Evolutionary conservation across 257 asterid species (phyloP).

Genomic region (Solanum paucissectum): DNA sequence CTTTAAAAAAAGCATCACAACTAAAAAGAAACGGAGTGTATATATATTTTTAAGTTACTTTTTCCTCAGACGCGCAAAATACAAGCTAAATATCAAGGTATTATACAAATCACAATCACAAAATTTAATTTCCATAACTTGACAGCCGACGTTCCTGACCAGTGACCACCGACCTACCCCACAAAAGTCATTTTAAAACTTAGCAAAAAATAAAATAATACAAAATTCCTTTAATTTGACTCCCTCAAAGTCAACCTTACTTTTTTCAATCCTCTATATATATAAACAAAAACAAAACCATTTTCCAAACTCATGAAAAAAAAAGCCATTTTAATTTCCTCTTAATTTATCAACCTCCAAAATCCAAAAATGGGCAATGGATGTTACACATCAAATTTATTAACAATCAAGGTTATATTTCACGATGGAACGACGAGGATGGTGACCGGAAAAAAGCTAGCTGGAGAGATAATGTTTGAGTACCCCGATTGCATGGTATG

Average conservation of each 20-base stretch:
- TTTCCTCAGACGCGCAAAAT: neutral
- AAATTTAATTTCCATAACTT: neutral
- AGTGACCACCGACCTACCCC: constrained; percentile 40
- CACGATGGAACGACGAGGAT: constrained; percentile 37
- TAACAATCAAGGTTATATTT: constrained; percentile 28
- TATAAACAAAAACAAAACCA: neutral
- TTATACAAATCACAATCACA: neutral
- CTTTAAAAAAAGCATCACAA: neutral
- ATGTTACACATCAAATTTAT: neutral
- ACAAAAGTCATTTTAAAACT: neutral
- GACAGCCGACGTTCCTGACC: constrained; percentile 42
- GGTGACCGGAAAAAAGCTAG: constrained; percentile 34
- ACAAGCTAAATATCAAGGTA: neutral
- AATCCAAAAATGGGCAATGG: neutral
- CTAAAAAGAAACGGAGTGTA: neutral
- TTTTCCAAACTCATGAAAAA: neutral
- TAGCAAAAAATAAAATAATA: neutral
- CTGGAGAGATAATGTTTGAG: constrained; percentile 76
- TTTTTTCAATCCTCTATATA: neutral
- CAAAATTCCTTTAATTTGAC: neutral
- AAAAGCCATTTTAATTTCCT: neutral
- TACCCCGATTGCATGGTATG: constrained; percentile 63
- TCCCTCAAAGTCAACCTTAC: constrained; percentile 7
- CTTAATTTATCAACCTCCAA: neutral
- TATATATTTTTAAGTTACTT: neutral